Percentiles rank a stretch among this genome's conserved stretches.
Evolutionary conservation across 2,329 filamentous ascomycete species (phyloP).

Genomic region (Trichophyton benhamiae): DNA sequence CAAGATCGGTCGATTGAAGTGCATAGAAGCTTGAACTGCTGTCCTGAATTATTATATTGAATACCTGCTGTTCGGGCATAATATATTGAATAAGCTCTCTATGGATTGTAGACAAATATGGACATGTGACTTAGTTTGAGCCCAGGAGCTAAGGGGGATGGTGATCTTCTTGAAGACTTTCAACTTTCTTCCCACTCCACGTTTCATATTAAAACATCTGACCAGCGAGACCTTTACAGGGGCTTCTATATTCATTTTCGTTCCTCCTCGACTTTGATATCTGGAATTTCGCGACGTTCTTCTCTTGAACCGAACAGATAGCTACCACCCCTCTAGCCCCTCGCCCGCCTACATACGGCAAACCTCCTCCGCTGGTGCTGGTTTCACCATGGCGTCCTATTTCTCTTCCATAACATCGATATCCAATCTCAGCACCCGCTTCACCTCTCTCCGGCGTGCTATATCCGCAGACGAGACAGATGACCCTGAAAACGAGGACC

Average conservation of each 20-base stretch:
- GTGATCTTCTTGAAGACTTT: neutral
- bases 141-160: too few relatives aligned
- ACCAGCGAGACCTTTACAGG: neutral
- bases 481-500: slow-evolving; percentile 52
- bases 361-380: slow-evolving; percentile 5
- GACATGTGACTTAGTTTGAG: neutral
- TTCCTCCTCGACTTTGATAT: neutral
- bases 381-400: slow-evolving; percentile 57
- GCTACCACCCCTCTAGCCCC: neutral
- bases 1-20: neutral
- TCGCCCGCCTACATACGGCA: neutral
- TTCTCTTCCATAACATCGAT: slow-evolving; percentile 52
- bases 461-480: slow-evolving; percentile 32
- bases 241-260: neutral
- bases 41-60: neutral
- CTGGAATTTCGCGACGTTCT: neutral
- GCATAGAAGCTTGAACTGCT: neutral
- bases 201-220: neutral
- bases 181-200: neutral
- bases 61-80: neutral
- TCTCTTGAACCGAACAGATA: neutral
- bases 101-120: neutral
- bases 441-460: slow-evolving; percentile 44
- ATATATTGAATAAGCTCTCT: neutral
- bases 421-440: slow-evolving; percentile 44